Evolutionary conservation across 345 rosid genomes (phyloP), one percentile per base, ranked within the genome.

Genomic region (Populus tremula): DNA sequence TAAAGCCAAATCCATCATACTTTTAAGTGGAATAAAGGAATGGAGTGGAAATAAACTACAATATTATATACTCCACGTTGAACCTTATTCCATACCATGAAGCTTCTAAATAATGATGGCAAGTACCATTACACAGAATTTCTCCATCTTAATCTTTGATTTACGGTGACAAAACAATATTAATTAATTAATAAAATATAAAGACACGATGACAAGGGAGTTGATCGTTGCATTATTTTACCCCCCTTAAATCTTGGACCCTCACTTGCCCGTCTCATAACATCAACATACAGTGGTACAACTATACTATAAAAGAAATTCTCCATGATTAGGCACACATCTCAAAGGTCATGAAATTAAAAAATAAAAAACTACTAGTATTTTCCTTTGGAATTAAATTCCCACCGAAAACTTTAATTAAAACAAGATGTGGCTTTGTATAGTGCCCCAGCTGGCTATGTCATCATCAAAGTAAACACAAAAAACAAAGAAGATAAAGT

Each of bases 361-460:
- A 31, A 31, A 31, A 31, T 31, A 69, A 6, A 9, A 27, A 66
- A 45, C 13, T 0, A 45, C 2, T 66, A 16, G 6, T 33, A 65
- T 17, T 63, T 6, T 74, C 72, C 56, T 67, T 43, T 8, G 68
- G 65, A 75, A 78, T 59, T 75, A 65, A 79, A 75, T 79, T 68
- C 78, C 66, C 33, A 54, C 41, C 62, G 16, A 35, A 17, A 5
- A 23, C 31, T 18, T 43, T 12, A 6, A 65, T 11, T 17, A 16
- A 50, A 41, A 54, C 9, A 27, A 18, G 43, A 64, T 49, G 35
- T 41, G 72, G 72, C 33, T n/a, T 4, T 13, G 68, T 5, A 50
- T 39, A 38, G 70, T 73, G 76, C 70, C 74, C 82, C 85, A 82
- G 86, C 86, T 87, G 89, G 87, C 82, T 20, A 36, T 23, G 43